Conservation (phyloP, 2,329 filamentous ascomycete species). For the Aspergillus aculeatinus region DNA sequence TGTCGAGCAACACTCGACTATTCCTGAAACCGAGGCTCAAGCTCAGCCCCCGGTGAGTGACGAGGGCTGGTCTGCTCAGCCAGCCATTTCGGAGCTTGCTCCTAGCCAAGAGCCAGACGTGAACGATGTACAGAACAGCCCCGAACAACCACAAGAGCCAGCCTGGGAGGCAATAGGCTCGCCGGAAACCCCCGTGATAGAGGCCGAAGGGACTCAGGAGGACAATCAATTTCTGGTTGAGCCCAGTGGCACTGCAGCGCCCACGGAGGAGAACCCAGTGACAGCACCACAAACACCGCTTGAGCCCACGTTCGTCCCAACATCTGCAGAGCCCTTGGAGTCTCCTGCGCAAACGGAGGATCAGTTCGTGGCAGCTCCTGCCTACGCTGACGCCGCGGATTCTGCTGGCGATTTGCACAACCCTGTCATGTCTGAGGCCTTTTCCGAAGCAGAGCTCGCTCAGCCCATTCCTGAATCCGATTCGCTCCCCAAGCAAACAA, state of each 20-base stretch:
- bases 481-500: slow-evolving; percentile 12
- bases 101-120: slow-evolving; percentile 20
- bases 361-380: slow-evolving; percentile 28
- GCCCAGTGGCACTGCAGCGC: slow-evolving; percentile 12
- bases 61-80: slow-evolving; percentile 14
- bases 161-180: slow-evolving; percentile 13
- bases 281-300: slow-evolving; percentile 25
- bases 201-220: slow-evolving; percentile 11
- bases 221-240: slow-evolving; percentile 8
- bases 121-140: slow-evolving; percentile 20
- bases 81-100: slow-evolving; percentile 13
- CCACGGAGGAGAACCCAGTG: slow-evolving; percentile 20
- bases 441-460: slow-evolving; percentile 9
- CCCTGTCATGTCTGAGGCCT: slow-evolving; percentile 12
- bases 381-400: slow-evolving; percentile 19
- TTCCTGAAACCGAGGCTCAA: slow-evolving; percentile 14
- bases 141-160: slow-evolving; percentile 15
- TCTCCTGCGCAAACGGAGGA: slow-evolving; percentile 34
- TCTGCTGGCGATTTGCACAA: slow-evolving; percentile 17
- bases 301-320: slow-evolving; percentile 20
- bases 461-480: slow-evolving; percentile 11
- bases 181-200: slow-evolving; percentile 13
- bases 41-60: slow-evolving; percentile 15
- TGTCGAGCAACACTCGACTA: slow-evolving; percentile 16
- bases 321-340: slow-evolving; percentile 17